Conservation (phyloP, 306 rosid genomes). For the Cucurbita argyrosperma region DNA sequence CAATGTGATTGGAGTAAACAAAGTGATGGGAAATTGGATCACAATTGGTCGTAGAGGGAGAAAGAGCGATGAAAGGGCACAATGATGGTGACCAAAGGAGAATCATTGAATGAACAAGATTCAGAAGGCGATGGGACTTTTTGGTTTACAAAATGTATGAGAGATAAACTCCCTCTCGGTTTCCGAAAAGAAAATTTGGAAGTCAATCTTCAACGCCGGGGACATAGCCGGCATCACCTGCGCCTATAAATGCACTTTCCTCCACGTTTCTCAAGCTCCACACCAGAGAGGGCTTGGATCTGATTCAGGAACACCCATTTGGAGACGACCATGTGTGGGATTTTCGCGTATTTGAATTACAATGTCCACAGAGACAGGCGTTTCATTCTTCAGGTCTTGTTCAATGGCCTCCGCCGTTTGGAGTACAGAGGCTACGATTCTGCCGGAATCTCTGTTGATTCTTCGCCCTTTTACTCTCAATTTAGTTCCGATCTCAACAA, state of each 20-base stretch:
- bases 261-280: background rate
- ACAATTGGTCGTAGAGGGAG: background rate
- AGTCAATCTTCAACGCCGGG: background rate
- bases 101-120: background rate
- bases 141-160: background rate
- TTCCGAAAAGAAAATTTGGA: background rate
- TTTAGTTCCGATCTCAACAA: constrained; percentile 12
- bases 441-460: constrained; percentile 80
- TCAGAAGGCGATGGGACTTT: background rate
- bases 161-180: background rate
- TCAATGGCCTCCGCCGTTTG: constrained; percentile 77
- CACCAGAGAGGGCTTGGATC: background rate
- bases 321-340: constrained; percentile 61
- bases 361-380: constrained; percentile 66
- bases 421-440: constrained; percentile 97
- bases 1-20: no score
- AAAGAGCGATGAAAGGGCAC: background rate
- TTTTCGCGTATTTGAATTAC: constrained; percentile 90
- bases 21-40: background rate
- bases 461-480: constrained; percentile 16
- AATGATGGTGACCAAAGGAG: background rate
- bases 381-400: constrained; percentile 73
- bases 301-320: background rate
- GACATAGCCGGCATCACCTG: background rate
- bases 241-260: no score